Evolutionary conservation across 2,329 filamentous ascomycete genomes (phyloP).

Genomic region (Setomelanomma holmii): DNA sequence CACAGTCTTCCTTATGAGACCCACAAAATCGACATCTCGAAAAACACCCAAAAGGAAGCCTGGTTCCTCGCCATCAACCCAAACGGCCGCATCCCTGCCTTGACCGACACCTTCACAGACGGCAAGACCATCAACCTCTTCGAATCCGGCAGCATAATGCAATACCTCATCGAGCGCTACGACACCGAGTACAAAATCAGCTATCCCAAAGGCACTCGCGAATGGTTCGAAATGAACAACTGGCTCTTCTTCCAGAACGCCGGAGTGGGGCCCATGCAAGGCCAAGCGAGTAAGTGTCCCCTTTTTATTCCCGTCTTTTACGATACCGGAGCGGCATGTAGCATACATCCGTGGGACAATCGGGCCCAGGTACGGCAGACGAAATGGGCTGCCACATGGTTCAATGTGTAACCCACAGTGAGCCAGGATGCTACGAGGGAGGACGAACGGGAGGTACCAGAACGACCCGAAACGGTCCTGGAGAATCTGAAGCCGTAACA

Average conservation of each 20-base stretch:
- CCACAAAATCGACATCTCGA: constrained; percentile 72
- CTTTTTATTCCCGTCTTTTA: neutral
- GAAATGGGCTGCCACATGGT: too few relatives aligned
- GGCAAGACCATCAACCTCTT: constrained; percentile 78
- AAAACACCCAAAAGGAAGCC: constrained; percentile 80
- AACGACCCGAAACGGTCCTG: too few relatives aligned
- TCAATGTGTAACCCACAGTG: too few relatives aligned
- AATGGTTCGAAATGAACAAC: constrained; percentile 80
- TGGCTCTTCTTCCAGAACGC: constrained; percentile 77
- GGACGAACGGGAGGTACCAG: too few relatives aligned
- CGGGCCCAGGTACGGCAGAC: too few relatives aligned
- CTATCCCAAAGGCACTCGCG: constrained; percentile 73
- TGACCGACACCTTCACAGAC: constrained; percentile 78
- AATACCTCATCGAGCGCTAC: constrained; percentile 83
- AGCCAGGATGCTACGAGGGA: neutral
- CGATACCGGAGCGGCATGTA: too few relatives aligned
- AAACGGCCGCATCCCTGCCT: constrained; percentile 87
- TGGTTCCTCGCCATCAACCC: constrained; percentile 94
- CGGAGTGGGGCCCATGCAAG: constrained; percentile 83
- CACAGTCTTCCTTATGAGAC: constrained; percentile 74
- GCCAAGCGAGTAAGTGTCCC: constrained; percentile 62
- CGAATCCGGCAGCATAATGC: constrained; percentile 82
- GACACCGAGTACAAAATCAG: constrained; percentile 83
- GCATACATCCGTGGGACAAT: too few relatives aligned
- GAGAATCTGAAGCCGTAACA: neutral